Evolutionary conservation across 805 yeast species (phyloP).

Genomic region (Candida morakotiae): DNA sequence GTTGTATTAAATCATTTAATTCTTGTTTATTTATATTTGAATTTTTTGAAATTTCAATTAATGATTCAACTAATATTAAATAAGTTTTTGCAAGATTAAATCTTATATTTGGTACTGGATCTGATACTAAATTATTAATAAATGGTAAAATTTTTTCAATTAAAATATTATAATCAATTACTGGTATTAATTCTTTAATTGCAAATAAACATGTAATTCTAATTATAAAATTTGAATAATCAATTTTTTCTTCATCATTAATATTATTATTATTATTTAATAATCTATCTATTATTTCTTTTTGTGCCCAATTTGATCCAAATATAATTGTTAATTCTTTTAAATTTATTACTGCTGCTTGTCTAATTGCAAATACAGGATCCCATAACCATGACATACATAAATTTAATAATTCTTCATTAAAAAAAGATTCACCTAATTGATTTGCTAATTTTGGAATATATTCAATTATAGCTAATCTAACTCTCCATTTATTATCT

Average conservation of each 20-base stretch:
- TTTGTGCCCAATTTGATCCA: constrained; percentile 91
- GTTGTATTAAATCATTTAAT: constrained; percentile 23
- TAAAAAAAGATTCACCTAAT: constrained; percentile 88
- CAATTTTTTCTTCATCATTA: constrained; percentile 33
- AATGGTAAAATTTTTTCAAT: constrained; percentile 73
- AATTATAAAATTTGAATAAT: constrained; percentile 76
- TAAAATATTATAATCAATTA: constrained; percentile 53
- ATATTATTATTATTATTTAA: constrained; percentile 23
- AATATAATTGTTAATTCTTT: constrained; percentile 77
- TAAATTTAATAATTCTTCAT: constrained; percentile 82
- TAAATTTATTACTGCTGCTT: constrained; percentile 87
- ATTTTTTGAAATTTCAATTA: constrained; percentile 22
- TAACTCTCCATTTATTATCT: constrained; percentile 96
- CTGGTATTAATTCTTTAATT: constrained; percentile 76
- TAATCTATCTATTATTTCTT: constrained; percentile 75
- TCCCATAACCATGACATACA: constrained; percentile 99
- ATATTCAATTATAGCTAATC: constrained; percentile 94
- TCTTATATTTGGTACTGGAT: constrained; percentile 90
- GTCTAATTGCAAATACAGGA: constrained; percentile 91
- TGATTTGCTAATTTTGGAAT: constrained; percentile 93
- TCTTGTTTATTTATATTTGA: constrained; percentile 14
- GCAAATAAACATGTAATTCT: constrained; percentile 90
- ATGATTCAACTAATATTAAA: constrained; percentile 53
- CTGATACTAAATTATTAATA: constrained; percentile 64
- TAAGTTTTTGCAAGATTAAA: constrained; percentile 91